A percentile compares a stretch with the other conserved stretches of the same genome.
Conservation (phyloP, 345 rosid genomes). For the Passiflora organensis region DNA sequence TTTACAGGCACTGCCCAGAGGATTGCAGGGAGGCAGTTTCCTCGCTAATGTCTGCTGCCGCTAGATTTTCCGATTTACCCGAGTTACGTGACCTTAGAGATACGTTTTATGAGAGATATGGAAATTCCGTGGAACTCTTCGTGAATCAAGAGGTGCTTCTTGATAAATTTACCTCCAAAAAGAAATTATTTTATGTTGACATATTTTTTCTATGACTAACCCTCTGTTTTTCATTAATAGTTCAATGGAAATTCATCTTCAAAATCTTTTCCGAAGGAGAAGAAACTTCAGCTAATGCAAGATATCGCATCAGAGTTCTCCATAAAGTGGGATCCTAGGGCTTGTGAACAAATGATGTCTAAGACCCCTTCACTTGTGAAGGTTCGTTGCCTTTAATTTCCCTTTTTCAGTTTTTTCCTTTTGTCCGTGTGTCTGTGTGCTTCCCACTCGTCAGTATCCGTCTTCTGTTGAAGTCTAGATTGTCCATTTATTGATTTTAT, state of each 20-base stretch:
- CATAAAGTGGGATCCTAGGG: conserved; percentile 69
- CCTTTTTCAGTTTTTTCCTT: too few species aligned
- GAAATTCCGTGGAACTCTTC: conserved; percentile 56
- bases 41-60: conserved; percentile 89
- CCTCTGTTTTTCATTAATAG: conserved; percentile 32
- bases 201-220: conserved; percentile 18
- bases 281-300: conserved; percentile 66
- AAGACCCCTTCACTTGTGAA: conserved; percentile 32
- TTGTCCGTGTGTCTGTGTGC: too few species aligned
- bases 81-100: conserved; percentile 89
- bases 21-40: conserved; percentile 78
- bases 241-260: conserved; percentile 58
- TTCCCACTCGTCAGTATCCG: too few species aligned
- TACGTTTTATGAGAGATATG: conserved; percentile 71
- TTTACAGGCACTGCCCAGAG: conserved; percentile 78
- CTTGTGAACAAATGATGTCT: conserved; percentile 47
- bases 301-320: conserved; percentile 73
- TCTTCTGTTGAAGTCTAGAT: too few species aligned
- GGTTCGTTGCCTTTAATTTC: conserved; percentile 49
- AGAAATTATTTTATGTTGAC: conserved; percentile 1
- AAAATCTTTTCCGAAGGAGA: conserved; percentile 48
- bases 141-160: conserved; percentile 66
- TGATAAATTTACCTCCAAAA: background rate
- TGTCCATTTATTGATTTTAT: background rate
- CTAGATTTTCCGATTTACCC: conserved; percentile 88